Percentiles rank a stretch among this genome's conserved stretches.
phyloP scores from a whole-genome alignment of 345 rosid species.

The Ceriops tagal region DNA sequence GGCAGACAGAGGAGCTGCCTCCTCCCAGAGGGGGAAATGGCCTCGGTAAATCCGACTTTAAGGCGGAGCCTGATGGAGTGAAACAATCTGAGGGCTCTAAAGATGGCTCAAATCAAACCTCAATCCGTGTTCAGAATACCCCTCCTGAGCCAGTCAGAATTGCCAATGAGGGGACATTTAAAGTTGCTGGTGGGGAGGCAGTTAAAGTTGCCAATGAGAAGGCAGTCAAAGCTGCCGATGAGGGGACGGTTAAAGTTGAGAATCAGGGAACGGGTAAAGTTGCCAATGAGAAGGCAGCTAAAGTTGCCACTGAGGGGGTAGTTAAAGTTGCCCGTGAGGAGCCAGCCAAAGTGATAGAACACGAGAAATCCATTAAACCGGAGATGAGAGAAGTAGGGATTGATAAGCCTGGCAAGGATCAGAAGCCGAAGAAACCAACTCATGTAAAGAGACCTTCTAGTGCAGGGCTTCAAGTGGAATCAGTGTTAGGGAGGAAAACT shows the following conservation, averaged over 20 bases:
- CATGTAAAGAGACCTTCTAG: constrained; percentile 61
- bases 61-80: constrained; percentile 22
- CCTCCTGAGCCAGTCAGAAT: constrained; percentile 54
- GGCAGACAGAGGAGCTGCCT: constrained; percentile 53
- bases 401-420: constrained; percentile 22
- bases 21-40: constrained; percentile 31
- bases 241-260: constrained; percentile 29
- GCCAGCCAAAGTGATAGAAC: constrained; percentile 19
- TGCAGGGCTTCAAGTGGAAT: constrained; percentile 57
- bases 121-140: constrained; percentile 40
- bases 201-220: no score
- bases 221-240: no score
- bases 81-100: constrained; percentile 19
- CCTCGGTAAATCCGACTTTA: constrained; percentile 17
- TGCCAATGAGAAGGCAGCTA: constrained; percentile 35
- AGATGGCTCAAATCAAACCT: constrained; percentile 14
- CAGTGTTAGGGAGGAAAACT: constrained; percentile 77
- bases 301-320: constrained; percentile 31
- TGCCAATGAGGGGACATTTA: no score
- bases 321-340: neutral
- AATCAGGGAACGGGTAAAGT: constrained; percentile 47
- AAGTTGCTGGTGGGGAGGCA: no score
- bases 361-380: constrained; percentile 19
- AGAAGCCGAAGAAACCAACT: constrained; percentile 42
- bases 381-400: constrained; percentile 23